Percentiles rank a stretch among this genome's conserved stretches.
phyloP scores from a whole-genome alignment of 202 grass and related monocot genomes.

The Schoenoplectus triqueter region DNA sequence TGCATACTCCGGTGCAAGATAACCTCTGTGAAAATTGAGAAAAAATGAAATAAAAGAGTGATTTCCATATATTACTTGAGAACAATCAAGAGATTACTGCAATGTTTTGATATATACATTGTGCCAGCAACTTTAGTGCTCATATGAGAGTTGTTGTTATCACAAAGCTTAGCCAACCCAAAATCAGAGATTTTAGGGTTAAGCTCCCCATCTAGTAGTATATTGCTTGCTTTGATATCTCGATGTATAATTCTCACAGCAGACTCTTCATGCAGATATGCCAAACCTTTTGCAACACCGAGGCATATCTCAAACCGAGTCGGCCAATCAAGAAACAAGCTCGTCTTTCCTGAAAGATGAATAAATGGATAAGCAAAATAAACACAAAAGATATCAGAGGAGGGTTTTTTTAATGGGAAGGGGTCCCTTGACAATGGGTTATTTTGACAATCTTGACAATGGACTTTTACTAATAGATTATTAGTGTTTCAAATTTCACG shows the following conservation, averaged over 20 bases:
- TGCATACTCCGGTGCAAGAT: conserved; percentile 92
- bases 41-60: neutral
- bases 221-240: conserved; percentile 90
- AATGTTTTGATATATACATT: conserved; percentile 58
- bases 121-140: conserved; percentile 90
- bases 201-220: conserved; percentile 74
- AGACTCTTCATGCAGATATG: conserved; percentile 91
- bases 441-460: too few relatives aligned
- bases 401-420: neutral
- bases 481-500: too few relatives aligned
- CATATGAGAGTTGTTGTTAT: conserved; percentile 82
- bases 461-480: too few relatives aligned
- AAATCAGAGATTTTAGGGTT: conserved; percentile 97
- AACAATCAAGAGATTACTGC: neutral
- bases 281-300: conserved; percentile 72
- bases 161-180: conserved; percentile 76
- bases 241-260: conserved; percentile 72
- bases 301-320: conserved; percentile 83
- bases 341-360: conserved; percentile 17
- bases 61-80: neutral
- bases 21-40: conserved; percentile 50
- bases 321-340: conserved; percentile 48
- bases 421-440: neutral
- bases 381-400: neutral
- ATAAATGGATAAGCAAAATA: neutral